These are phyloP conservation scores for Cytospora schulzeri DNA, from an alignment of 2,329 filamentous ascomycete species.

Conservation along the genomic window DNA sequence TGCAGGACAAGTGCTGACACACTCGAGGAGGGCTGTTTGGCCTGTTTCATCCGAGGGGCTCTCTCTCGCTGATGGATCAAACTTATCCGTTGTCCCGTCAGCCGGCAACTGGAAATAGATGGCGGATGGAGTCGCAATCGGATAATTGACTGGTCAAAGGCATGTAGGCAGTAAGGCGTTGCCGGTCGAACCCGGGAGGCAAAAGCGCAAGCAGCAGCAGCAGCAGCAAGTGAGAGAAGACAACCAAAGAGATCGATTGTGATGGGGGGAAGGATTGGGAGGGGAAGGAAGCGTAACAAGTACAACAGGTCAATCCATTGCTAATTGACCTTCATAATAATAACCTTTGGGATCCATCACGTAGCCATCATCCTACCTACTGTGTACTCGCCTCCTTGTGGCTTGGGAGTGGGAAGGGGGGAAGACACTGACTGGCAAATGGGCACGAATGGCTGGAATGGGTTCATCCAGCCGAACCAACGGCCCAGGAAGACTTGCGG, in stretches of 20 bases:
- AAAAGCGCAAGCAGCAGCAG: too few relatives aligned
- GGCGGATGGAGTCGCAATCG: too few relatives aligned
- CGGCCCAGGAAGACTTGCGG: not conserved
- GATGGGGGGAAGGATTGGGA: not conserved
- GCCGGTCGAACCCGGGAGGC: not conserved
- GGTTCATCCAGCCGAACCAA: conserved; percentile 14
- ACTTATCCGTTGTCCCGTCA: conserved; percentile 25
- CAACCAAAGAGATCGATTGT: not conserved
- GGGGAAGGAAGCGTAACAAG: not conserved
- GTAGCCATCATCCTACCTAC: not conserved
- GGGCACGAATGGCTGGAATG: not conserved
- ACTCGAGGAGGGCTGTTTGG: not conserved
- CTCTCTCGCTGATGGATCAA: conserved; percentile 9
- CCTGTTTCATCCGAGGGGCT: conserved; percentile 23
- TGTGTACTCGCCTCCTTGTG: too few relatives aligned
- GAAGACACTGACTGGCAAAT: too few relatives aligned
- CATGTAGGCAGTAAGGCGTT: not conserved
- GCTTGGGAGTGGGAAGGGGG: too few relatives aligned
- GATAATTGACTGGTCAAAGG: not conserved
- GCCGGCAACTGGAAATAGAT: not conserved
- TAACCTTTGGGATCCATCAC: conserved; percentile 2
- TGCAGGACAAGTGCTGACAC: conserved; percentile 27
- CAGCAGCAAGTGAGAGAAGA: conserved; percentile 2
- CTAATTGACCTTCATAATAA: conserved; percentile 8
- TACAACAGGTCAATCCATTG: not conserved